Evolutionary conservation across 805 yeast species (phyloP), one percentile per base, ranked within the genome.

Genomic region (Starmerella bacillaris): DNA sequence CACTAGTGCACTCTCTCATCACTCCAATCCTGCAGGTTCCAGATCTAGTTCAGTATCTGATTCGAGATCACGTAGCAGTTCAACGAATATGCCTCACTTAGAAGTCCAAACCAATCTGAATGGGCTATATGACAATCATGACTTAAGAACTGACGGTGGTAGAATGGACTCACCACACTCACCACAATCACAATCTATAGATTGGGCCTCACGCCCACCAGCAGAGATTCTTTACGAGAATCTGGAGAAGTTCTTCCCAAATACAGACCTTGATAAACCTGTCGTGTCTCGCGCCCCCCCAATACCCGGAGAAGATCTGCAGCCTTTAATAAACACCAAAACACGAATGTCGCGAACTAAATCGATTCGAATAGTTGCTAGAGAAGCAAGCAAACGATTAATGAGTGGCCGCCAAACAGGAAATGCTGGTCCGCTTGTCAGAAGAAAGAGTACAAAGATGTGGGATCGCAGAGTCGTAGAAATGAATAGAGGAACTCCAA

Each of bases 401-500:
- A 54, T 61, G 35, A 52, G 34, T 12, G 30, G 30, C 14, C 5
- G 18, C 31, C 35, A 32, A 18, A 41, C 37, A 31, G 24, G 19
- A 11, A 35, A 39, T 22, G 36, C 21, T 8, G 16, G 32, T 15
- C 18, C 18, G 2, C 49, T 74, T 5, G 53, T 86, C 24, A 64
- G 82, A 43, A 63, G 96, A 37, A 67, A 65, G 37, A 80, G 89
- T 50, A 89, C 99, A 1, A 92, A 89, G 58, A 70, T 89, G 76
- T 89, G 99, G 99, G 99, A 98, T 16, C 83, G 80, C 42, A 75
- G 69, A 42, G 92, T 82, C 12, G 75, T 83, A 21, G 98, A 89
- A 56, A 63, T 67, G 41, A 68, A 68, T 27, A 63, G 65, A 39
- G 75, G 78, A 8, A 68, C 74, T 35, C 35, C 41, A n/a, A 38